Percentiles rank a stretch among this genome's conserved stretches.
Evolutionary conservation across 805 yeast species (phyloP).

Genomic region (Wickerhamomyces tratensis): DNA sequence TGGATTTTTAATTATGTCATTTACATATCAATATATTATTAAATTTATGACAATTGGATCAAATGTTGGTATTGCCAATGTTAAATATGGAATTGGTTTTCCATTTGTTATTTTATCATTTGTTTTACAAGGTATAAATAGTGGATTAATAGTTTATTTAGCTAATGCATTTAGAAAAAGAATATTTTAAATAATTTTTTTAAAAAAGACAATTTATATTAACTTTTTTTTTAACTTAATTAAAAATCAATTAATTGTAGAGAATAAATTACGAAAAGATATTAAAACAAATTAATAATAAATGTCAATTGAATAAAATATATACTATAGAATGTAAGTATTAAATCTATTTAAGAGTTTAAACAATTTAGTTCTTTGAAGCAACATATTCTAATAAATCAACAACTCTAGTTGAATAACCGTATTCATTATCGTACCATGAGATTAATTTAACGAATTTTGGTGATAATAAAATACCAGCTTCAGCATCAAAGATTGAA

Average conservation of each 20-base stretch:
- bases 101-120: conserved; percentile 11
- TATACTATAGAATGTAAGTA: too few relatives aligned
- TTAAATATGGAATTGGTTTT: conserved; percentile 11
- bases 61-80: conserved; percentile 16
- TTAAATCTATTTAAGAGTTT: too few relatives aligned
- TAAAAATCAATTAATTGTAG: too few relatives aligned
- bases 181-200: conserved; percentile 2
- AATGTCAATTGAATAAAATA: too few relatives aligned
- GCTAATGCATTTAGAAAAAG: conserved; percentile 13
- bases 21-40: conserved; percentile 15
- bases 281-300: too few relatives aligned
- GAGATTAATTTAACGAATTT: conserved; percentile 85
- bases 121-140: conserved; percentile 2
- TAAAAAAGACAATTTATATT: too few relatives aligned
- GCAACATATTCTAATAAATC: conserved; percentile 82
- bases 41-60: conserved; percentile 10
- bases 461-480: conserved; percentile 82
- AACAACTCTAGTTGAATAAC: conserved; percentile 94
- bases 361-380: conserved; percentile 8
- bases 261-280: too few relatives aligned
- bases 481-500: conserved; percentile 84
- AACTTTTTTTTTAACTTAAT: too few relatives aligned
- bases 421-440: conserved; percentile 95
- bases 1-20: conserved; percentile 12
- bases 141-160: conserved; percentile 6